Evolutionary conservation across 306 rosid species (phyloP).

Genomic region (Leucaena leucocephala): DNA sequence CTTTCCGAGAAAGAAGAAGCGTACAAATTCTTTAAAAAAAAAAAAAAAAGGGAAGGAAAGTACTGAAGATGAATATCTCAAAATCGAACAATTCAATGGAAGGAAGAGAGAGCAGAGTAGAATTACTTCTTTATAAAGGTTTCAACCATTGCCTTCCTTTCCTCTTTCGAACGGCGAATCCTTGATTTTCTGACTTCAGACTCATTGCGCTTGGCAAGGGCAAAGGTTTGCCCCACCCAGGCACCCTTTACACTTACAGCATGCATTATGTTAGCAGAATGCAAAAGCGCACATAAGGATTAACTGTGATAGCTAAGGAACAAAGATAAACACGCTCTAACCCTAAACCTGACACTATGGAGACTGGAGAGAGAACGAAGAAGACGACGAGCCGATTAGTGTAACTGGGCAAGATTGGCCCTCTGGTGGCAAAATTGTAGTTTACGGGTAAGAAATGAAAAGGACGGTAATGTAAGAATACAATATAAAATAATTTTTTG

Average conservation of each 20-base stretch:
- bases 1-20: background rate
- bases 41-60: background rate
- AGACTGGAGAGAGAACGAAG: too few relatives aligned
- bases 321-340: background rate
- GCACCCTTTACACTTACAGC: conserved; percentile 65
- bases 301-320: background rate
- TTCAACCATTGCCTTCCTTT: conserved; percentile 89
- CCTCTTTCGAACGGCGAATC: conserved; percentile 86
- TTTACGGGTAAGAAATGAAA: background rate
- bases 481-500: too few relatives aligned
- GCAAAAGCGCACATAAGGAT: conserved; percentile 35
- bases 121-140: conserved; percentile 80
- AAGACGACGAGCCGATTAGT: background rate
- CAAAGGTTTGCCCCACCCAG: conserved; percentile 84
- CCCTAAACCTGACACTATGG: background rate
- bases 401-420: too few relatives aligned
- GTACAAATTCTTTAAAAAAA: background rate
- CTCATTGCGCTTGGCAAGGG: conserved; percentile 82
- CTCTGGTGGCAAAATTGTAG: too few relatives aligned
- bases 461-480: too few relatives aligned
- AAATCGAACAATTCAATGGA: background rate
- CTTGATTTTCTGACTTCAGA: conserved; percentile 79
- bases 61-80: background rate
- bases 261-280: conserved; percentile 53
- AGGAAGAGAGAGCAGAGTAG: conserved; percentile 10